phyloP scores from a whole-genome alignment of 2,329 filamentous ascomycete genomes.

The Diaporthe australafricana region DNA sequence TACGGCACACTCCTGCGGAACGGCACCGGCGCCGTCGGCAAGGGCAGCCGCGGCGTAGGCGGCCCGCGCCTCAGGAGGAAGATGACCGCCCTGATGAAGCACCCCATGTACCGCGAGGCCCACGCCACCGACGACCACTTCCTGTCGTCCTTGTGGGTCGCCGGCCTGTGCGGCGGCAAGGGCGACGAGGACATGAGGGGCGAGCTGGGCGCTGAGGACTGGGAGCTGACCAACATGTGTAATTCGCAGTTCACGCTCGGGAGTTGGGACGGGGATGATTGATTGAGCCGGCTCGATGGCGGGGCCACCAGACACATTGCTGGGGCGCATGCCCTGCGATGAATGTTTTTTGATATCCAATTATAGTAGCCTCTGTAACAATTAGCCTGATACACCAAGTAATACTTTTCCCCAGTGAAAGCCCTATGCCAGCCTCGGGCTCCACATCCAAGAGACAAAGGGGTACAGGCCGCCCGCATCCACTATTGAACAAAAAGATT shows the following conservation, averaged over 20 bases:
- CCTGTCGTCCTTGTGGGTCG: constrained; percentile 73
- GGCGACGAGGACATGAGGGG: constrained; percentile 57
- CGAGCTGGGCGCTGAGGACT: constrained; percentile 68
- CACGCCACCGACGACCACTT: constrained; percentile 79
- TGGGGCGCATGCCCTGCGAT: neutral
- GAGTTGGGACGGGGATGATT: constrained; percentile 42
- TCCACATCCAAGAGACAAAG: neutral
- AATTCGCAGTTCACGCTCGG: constrained; percentile 71
- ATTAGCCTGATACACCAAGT: neutral
- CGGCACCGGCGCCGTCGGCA: constrained; percentile 37
- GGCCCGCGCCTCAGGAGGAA: constrained; percentile 66
- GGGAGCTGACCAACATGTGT: constrained; percentile 75
- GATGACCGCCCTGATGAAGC: constrained; percentile 74
- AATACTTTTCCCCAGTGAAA: neutral
- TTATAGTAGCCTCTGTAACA: neutral
- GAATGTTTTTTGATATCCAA: constrained; percentile 10
- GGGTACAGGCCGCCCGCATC: neutral
- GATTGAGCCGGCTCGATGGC: neutral
- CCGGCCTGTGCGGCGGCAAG: constrained; percentile 63
- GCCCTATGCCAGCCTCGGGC: neutral
- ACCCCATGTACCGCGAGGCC: constrained; percentile 73
- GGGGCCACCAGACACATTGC: neutral
- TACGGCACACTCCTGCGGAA: constrained; percentile 38
- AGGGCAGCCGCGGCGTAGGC: constrained; percentile 41
- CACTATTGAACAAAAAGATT: neutral